Evolutionary conservation across 2,329 filamentous ascomycete species (phyloP), one percentile per base, ranked within the genome.

Genomic region (Verticillium nubilum): DNA sequence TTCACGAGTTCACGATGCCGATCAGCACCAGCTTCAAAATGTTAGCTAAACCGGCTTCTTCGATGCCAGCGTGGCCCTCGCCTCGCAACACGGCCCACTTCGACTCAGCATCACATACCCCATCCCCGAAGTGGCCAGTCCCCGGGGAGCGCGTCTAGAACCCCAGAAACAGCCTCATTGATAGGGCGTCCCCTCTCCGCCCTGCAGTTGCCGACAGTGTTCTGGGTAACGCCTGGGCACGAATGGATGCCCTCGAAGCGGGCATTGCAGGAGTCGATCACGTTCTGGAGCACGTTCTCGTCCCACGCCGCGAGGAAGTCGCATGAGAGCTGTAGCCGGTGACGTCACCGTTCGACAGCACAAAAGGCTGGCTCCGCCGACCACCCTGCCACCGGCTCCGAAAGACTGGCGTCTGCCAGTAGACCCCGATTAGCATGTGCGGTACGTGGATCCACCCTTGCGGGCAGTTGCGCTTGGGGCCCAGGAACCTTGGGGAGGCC

Each of bases 281-380:
- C 87, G 61, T 82, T 77, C 72, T 89, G 86, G 55, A 91, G 84
- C 52, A 81, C 79, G 28, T 76, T 71, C 62, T 83, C 78, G 65
- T 92, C 85, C 90, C 90, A 92, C 15, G 83, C 89, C 62, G 89
- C 85, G 64, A 89, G 73, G 74, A 92, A 92, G 72, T 92, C 89
- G 80, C 88, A 72, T 92, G 89, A 61, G 82, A 81, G 66, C 84
- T 84, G 75, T 84, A 91, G 59, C 89, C 89, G 10, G 89, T 89
- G n/a, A 79, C 76, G 60, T 92, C 88, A 50, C 88, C 88, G 67
- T 86, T 86, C 64, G 87, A 77, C 50, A 90, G 82, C 57, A 91
- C 85, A 66, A 90, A 91, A 10, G 86, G 86, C 73, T 85, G 82
- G 27, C 68, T 70, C 66, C 81, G 83, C 61, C 80, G 77, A 64